Evolutionary conservation across 768 basidiomycete genomes (phyloP), one percentile per base, ranked within the genome.

Genomic region (Naganishia vaughanmartiniae): DNA sequence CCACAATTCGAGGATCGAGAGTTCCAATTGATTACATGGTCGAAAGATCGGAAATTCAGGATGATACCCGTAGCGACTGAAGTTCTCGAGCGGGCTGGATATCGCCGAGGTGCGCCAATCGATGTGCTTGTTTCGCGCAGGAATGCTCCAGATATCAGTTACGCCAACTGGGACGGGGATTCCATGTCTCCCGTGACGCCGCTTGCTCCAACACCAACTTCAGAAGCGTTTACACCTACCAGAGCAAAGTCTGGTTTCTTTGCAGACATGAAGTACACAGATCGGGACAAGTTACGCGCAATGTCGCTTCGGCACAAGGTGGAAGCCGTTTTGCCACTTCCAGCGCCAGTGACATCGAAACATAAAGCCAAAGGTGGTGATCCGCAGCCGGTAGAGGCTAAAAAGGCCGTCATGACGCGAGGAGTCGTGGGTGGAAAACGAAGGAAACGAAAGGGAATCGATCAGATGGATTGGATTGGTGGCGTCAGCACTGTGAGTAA

Each of bases 21-120:
- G 63, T 87, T 87, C 73, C 87, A 87, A 70, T 81, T 88, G 5
- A 87, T 90, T 45, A 89, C 89, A 3, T 89, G 89, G 89, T 91
- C 92, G 1, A 94, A 93, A 78, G 96, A 98, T 77, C 87, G 92
- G 24, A 93, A 91, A 0, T 81, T 99, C 39, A 84, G 92, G 17
- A 90, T 97, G 77, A 95, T 93, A 91, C 95, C 93, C 0, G 85
- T 97, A 1, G 87, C 88, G 66, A 80, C 83, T 0, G 88, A 89
- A 39, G 85, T 85, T 46, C 87, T 90, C 83, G 85, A 80, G 66
- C 72, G 73, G 28, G 82, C 82, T 34, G 83, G 83, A 5, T 82
- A 81, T 68, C 70, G 76, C 21, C 77, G 75, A 34, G 82, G 82
- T 12, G 73, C 74, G 1, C 79, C 77, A 0, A 82, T 83, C 48